phyloP scores from a whole-genome alignment of 1,284 basidiomycete genomes.

The Apiotrichum laibachii region DNA sequence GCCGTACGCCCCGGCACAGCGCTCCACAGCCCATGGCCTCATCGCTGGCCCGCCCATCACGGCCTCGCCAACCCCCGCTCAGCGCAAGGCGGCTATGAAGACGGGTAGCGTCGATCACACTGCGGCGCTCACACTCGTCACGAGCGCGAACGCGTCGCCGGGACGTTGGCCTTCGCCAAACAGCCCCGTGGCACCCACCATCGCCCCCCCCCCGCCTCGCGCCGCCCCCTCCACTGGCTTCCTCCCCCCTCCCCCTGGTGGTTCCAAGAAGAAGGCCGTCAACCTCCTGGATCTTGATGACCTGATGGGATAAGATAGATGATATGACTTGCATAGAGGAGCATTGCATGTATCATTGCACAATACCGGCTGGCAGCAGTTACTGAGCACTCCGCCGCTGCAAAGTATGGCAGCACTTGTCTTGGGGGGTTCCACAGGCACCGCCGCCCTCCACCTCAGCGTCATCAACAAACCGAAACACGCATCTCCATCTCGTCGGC shows the following conservation, averaged over 20 bases:
- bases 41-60: neutral
- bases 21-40: neutral
- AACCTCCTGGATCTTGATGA: conserved; percentile 2
- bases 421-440: no score
- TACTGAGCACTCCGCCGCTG: no score
- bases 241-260: conserved; percentile 1
- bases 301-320: no score
- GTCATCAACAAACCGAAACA: no score
- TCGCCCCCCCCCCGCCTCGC: neutral
- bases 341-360: no score
- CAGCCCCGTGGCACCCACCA: neutral
- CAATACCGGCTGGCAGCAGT: no score
- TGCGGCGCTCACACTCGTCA: conserved; percentile 9
- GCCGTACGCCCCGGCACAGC: neutral
- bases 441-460: no score
- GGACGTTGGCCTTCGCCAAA: neutral
- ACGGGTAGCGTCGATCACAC: conserved; percentile 12
- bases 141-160: neutral
- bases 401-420: no score
- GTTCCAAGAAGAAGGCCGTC: neutral
- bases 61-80: neutral
- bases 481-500: no score
- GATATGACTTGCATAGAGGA: no score
- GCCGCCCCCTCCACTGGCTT: neutral
- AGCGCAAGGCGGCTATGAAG: neutral